phyloP scores from a whole-genome alignment of 2,329 filamentous ascomycete species.

The Venturia pyrina region DNA sequence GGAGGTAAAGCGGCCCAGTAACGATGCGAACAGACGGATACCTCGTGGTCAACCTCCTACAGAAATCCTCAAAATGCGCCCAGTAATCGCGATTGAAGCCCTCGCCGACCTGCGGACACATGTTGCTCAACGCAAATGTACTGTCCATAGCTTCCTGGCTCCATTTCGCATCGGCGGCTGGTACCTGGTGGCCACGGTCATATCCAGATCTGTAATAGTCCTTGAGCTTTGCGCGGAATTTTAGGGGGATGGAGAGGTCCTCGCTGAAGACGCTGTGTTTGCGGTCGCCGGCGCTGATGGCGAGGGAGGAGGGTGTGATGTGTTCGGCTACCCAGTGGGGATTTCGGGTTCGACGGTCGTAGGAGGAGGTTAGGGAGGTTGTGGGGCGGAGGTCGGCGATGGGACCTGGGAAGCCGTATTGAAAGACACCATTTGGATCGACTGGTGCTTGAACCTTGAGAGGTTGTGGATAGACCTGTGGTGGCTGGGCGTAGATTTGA shows the following conservation, averaged over 20 bases:
- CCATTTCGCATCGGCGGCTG: conserved; percentile 94
- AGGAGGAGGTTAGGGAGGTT: conserved; percentile 71
- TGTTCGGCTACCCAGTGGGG: conserved; percentile 89
- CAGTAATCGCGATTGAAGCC: conserved; percentile 99
- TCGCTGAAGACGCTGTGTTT: conserved; percentile 76
- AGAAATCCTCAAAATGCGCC: conserved; percentile 98
- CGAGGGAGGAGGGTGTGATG: conserved; percentile 80
- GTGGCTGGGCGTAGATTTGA: conserved; percentile 17
- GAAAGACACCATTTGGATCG: conserved; percentile 41
- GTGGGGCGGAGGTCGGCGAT: conserved; percentile 71
- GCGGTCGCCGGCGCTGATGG: conserved; percentile 66
- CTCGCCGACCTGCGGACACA: conserved; percentile 96
- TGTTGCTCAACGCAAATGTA: conserved; percentile 88
- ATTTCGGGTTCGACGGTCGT: conserved; percentile 83
- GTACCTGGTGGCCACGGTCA: conserved; percentile 93
- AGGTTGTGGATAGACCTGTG: conserved; percentile 17
- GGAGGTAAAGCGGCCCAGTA: conserved; percentile 88
- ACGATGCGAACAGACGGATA: conserved; percentile 88
- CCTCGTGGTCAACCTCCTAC: conserved; percentile 64
- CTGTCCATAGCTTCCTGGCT: conserved; percentile 88
- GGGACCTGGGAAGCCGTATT: conserved; percentile 76
- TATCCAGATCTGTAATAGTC: conserved; percentile 95
- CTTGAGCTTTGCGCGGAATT: conserved; percentile 81
- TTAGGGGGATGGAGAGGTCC: conserved; percentile 66
- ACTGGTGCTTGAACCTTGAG: conserved; percentile 25